Conservation (phyloP, 2,329 filamentous ascomycete species). For the Colletotrichum cuscutae region DNA sequence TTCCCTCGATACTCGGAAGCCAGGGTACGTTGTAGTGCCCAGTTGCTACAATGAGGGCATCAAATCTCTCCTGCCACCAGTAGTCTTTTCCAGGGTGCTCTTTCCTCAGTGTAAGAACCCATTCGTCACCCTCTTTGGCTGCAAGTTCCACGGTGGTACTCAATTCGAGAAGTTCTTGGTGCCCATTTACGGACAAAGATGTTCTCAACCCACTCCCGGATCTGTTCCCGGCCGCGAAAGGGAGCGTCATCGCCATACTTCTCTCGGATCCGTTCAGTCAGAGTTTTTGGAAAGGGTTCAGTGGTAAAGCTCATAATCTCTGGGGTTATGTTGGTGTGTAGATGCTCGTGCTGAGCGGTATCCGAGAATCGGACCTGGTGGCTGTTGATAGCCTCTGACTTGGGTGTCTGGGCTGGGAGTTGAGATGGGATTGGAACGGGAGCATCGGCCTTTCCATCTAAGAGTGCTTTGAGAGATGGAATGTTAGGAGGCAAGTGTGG, state of each 20-base stretch:
- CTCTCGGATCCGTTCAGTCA: conserved; percentile 53
- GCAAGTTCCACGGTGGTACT: conserved; percentile 68
- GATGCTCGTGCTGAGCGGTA: conserved; percentile 64
- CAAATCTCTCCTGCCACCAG: conserved; percentile 52
- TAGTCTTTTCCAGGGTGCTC: conserved; percentile 48
- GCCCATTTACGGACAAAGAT: conserved; percentile 43
- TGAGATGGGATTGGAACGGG: conserved; percentile 52
- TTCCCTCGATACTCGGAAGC: conserved; percentile 52
- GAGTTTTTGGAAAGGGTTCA: conserved; percentile 56
- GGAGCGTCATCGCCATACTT: conserved; percentile 64
- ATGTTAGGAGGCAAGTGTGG: conserved; percentile 46
- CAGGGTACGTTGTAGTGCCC: conserved; percentile 53
- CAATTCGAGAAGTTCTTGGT: conserved; percentile 52
- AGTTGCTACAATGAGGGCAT: conserved; percentile 52
- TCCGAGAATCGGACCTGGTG: conserved; percentile 59
- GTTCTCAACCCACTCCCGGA: conserved; percentile 63
- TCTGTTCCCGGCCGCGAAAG: conserved; percentile 64
- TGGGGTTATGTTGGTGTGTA: conserved; percentile 68
- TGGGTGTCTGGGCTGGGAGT: conserved; percentile 53
- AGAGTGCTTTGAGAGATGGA: conserved; percentile 45
- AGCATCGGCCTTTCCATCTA: conserved; percentile 55
- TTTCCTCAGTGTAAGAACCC: conserved; percentile 60
- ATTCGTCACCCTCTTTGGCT: conserved; percentile 56
- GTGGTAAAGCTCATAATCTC: conserved; percentile 66
- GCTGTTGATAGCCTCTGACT: conserved; percentile 44